Evolutionary conservation across 108 stramenopile species (phyloP), one percentile per base, ranked within the genome.

Genomic region (Bacterosira constricta): DNA sequence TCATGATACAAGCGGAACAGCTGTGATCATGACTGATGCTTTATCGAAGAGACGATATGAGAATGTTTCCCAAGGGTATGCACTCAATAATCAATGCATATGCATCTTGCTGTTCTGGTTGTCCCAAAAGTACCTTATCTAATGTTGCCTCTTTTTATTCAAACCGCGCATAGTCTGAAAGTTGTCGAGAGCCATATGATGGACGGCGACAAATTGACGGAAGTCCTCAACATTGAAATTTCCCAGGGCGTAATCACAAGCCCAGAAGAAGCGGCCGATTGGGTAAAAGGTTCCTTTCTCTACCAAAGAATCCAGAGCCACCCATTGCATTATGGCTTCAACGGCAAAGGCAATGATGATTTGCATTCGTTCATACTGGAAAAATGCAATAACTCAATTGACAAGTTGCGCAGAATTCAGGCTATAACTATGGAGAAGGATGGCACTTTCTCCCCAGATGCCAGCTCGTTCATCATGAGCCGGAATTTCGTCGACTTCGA

Each of bases 1-100:
- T 6, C 91, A 93, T 32, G 99, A 99, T 66, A 90, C 91, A 13
- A 92, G 82, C 52, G 99, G 99, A n/a, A 83, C 82, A 4, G 92
- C 95, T 21, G 90, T 96, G 18, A 86, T 96, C 4, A 86, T 93
- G 87, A 93, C 91, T 46, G 79, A 80, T 46, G 62, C 79, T n/a
- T 58, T 58, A 21, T 80, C 79, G 2, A 66, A 80, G 50, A 42
- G 29, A 29, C 66, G 79, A 31, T 80, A 57, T 35, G 79, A 80
- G 18, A 72, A 80, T 55, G 32, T 80, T 9, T 73, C 79, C 21
- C 71, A 80, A 42, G 79, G 79, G 79, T 80, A 68, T 1, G 79
- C 54, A 25, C 9, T 66, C 12, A 36, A 35, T 39, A 27, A 1
- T 3, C 2, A 13, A 27, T 25, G 15, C 2, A 25, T 26, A 44